Base-by-base conservation (phyloP, 257 asterid species). In the Datura wrightii region DNA sequence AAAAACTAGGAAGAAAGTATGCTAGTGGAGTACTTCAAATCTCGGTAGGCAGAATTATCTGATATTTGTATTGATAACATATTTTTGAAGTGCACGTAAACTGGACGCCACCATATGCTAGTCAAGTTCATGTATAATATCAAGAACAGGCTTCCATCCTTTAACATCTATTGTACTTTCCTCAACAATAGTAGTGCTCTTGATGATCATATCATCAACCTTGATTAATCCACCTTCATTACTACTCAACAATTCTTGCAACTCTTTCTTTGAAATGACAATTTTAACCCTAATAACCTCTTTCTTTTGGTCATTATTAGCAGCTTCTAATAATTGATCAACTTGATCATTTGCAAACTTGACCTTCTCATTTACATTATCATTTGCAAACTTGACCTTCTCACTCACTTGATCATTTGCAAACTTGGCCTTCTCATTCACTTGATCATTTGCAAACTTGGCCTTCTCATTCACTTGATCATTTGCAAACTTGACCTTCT, bases 281-380 rank as follows among this genome's bases (percentile, higher is more conserved):
- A 95, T 84, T 94, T 95, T 95, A 79, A 95, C 90, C 88, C 97
- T 90, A 87, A 92, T 87, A 3, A 89, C 93, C 39, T 90, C 92
- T 48, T 84, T 65, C 15, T 69, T 80, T 81, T 81, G 84, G 44
- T 62, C 14, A 60, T 63, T 18, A 36, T 70, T 87, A 24, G 31
- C 31, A 46, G 70, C 90, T 55, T 91, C 89, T 54, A 76, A 89
- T 48, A 70, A 87, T 41, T 24, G 31, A 24, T 79, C 82, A 3
- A 86, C 86, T 8, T 88, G 88, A 6, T 92, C 79, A 18, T 70
- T 93, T 36, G 94, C 80, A 85, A 90, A 70, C 36, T 71, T 72
- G 58, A 31, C 71, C 71, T 11, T 63, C 42, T n/a, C 4, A n/a
- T n/a, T 71, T 85, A 53, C 87, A 7, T 88, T 87, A 6, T 91